Percentiles rank a stretch among this genome's conserved stretches.
phyloP scores from a whole-genome alignment of 257 asterid species.

The Asclepias syriaca region DNA sequence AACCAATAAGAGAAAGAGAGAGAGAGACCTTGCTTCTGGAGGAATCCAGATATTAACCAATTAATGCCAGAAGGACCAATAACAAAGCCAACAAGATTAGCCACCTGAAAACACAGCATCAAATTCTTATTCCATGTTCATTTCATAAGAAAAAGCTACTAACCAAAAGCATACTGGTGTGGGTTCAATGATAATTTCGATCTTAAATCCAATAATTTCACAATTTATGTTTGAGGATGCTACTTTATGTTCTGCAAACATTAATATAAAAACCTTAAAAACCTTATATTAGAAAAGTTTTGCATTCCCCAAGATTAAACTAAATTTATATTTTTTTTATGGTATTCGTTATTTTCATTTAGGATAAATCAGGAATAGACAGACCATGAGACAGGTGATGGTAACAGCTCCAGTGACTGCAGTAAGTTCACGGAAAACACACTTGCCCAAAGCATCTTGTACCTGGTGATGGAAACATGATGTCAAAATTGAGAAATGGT shows the following conservation, averaged over 20 bases:
- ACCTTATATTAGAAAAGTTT: background rate
- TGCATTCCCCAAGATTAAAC: background rate
- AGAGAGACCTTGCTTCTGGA: conserved; percentile 54
- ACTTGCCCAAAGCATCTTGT: conserved; percentile 55
- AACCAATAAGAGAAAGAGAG: conserved; percentile 11
- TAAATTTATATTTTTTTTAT: background rate
- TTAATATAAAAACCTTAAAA: background rate
- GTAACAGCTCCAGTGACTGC: conserved; percentile 96
- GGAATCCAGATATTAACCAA: conserved; percentile 78
- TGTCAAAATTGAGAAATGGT: conserved; percentile 14
- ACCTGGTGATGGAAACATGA: conserved; percentile 39
- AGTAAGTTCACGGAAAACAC: conserved; percentile 77
- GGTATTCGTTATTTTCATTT: conserved; percentile 11
- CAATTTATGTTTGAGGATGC: background rate
- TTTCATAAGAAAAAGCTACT: background rate
- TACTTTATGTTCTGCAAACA: background rate
- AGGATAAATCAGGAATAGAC: conserved; percentile 34
- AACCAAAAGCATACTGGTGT: background rate
- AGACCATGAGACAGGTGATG: conserved; percentile 88
- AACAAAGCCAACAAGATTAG: conserved; percentile 94
- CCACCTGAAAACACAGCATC: conserved; percentile 50
- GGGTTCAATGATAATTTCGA: background rate
- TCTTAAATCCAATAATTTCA: background rate
- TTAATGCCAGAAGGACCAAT: conserved; percentile 92
- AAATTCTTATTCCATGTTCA: conserved; percentile 4